Base-by-base conservation (phyloP, 2,329 filamentous ascomycete species). In the Chaetothyriales sp. region DNA sequence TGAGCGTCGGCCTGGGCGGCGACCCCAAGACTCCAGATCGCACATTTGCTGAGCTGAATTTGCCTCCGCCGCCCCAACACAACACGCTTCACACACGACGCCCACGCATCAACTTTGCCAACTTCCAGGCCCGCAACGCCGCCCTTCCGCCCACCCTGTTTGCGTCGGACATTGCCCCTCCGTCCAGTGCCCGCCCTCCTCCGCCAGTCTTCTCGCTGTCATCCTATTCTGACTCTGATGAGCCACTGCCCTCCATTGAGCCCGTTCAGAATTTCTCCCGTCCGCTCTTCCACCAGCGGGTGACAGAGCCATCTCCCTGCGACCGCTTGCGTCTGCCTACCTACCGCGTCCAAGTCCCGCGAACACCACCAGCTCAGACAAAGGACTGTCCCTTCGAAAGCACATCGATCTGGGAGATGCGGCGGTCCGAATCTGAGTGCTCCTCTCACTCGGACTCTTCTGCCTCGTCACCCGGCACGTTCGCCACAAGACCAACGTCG, bases 401-500 rank as follows among this genome's bases (percentile, higher is more conserved):
- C 2, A 59, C 54, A 19, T 49, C 48, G 36, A 55, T 55, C 26
- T 61, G 59, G 59, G 57, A 65, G 19, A 72, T 79, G 47, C 68
- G 69, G 58, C 73, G 79, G 44, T 75, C 79, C 3, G 69, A 70
- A 5, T 81, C 79, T 2, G 71, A 75, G 3, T 76, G 73, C 58
- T 81, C 78, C 2, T 71, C 73, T 51, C 70, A 75, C 44, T 81
- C 79, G 2, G 75, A 82, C 60, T 82, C 79, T 0, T 82, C 79
- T 2, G 64, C 76, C 18, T 79, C 77, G 10, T 81, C 79, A 0
- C 70, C 71, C 47, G 75, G 74, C 57, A 81, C 76, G 19, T 71
- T 73, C 47, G 68, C 70, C 15, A 78, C 77, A 2, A 73, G 73
- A 52, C 71, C 71, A 15, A 60, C 57, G n/a, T 79, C 77, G 5